A percentile compares a stretch with the other conserved stretches of the same genome.
These are phyloP conservation scores for Neoscytalidium dimidiatum DNA, from an alignment of 2,329 filamentous ascomycete genomes.

Conservation along the genomic window DNA sequence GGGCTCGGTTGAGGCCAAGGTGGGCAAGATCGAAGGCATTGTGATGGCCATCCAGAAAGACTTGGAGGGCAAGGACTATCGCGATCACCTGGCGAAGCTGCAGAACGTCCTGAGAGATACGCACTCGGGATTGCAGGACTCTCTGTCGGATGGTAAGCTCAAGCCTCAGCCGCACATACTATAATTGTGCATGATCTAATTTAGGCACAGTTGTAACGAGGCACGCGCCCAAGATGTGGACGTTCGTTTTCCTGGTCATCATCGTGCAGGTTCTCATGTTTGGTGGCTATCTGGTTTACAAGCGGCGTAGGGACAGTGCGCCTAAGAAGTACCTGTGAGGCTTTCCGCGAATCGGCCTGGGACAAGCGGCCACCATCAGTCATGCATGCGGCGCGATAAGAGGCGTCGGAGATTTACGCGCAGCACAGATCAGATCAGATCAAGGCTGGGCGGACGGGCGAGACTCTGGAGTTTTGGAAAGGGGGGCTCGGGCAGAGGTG, in stretches of 20 bases:
- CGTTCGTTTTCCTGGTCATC: conserved; percentile 71
- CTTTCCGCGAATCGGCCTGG: background rate
- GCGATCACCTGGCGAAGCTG: conserved; percentile 54
- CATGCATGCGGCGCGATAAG: background rate
- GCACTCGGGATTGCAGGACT: conserved; percentile 51
- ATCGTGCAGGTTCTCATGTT: conserved; percentile 73
- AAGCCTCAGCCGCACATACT: conserved; percentile 47
- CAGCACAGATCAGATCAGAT: background rate
- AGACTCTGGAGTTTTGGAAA: background rate
- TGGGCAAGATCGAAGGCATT: conserved; percentile 53
- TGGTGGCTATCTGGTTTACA: conserved; percentile 73
- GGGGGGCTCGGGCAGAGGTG: background rate
- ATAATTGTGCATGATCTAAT: conserved; percentile 40
- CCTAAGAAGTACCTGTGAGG: conserved; percentile 87
- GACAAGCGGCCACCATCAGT: background rate
- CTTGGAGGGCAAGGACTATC: conserved; percentile 59
- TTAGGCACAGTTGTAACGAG: conserved; percentile 50
- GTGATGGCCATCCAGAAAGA: conserved; percentile 55
- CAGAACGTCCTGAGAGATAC: conserved; percentile 56
- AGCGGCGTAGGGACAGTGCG: conserved; percentile 70
- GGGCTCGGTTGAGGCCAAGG: conserved; percentile 45
- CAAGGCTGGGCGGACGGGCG: background rate
- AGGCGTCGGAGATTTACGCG: background rate
- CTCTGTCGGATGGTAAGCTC: conserved; percentile 31
- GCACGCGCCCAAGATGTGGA: conserved; percentile 59